Base-by-base conservation (phyloP, 768 basidiomycete species). In the Mrakia hoshinonis region DNA sequence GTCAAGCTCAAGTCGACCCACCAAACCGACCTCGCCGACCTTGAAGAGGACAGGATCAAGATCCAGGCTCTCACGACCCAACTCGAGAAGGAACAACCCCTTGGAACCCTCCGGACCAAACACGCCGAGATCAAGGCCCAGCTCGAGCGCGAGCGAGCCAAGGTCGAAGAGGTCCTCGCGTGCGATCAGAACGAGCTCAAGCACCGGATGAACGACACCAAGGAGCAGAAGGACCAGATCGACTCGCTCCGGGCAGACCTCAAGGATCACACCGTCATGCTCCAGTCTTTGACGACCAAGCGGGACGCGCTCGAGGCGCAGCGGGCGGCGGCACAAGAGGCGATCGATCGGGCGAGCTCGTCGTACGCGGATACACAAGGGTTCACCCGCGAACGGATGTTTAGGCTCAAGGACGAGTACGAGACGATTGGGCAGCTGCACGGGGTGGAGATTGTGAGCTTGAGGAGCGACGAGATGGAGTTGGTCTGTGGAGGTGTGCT, bases 371-470 rank as follows among this genome's bases (percentile, higher is more conserved):
- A 79, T 61, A 71, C 73, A 12, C 72, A 74, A 34, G 75, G 70
- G 7, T 80, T 77, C 72, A 78, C 79, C 5, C 75, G 75, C 47
- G 76, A 76, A 18, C 77, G 78, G 62, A 75, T 77, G 4, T 70
- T 74, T 13, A 69, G 75, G 22, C 73, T 80, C n/a, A 77, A 78
- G 69, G 77, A 78, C 69, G 79, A 80, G 60, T 77, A 77, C 68
- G 72, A 72, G 13, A 75, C 77, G 4, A 67, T 79, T 5, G 78
- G 79, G 67, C 71, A 73, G 29, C 65, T 80, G 10, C 78, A 79
- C 69, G 76, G 76, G 6, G 77, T 77, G 76, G 68, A 74, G 61
- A 64, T 76, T 9, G 72, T 34, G 15, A 31, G 49, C 6, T 55
- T 77, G 22, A 61, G 62, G 2, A 34, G 74, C 1, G 54, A 72